Conservation (phyloP, 1,284 basidiomycete genomes). For the Abortiporus biennis region DNA sequence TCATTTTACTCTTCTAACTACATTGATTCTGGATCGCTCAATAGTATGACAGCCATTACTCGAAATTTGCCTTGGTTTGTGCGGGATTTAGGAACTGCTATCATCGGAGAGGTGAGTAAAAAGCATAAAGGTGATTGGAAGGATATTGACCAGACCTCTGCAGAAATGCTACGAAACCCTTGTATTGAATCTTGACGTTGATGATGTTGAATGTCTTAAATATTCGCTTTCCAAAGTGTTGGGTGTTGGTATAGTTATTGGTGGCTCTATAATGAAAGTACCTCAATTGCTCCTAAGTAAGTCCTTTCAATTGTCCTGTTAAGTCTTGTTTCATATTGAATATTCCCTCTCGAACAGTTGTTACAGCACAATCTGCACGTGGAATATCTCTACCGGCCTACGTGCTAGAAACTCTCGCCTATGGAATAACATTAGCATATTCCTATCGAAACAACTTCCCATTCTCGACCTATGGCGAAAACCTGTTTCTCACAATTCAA, state of each 20-base stretch:
- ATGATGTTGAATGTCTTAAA: slow-evolving; percentile 83
- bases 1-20: not conserved
- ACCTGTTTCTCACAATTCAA: slow-evolving; percentile 82
- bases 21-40: not conserved
- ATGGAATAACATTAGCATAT: slow-evolving; percentile 86
- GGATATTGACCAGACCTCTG: slow-evolving; percentile 6
- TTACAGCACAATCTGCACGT: slow-evolving; percentile 65
- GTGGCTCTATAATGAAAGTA: slow-evolving; percentile 93
- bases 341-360: slow-evolving; percentile 31
- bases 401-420: slow-evolving; percentile 80
- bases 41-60: slow-evolving; percentile 60
- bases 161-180: slow-evolving; percentile 90
- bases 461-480: slow-evolving; percentile 95
- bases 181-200: slow-evolving; percentile 84
- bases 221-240: slow-evolving; percentile 90
- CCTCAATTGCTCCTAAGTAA: slow-evolving; percentile 79
- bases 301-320: slow-evolving; percentile 24
- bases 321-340: slow-evolving; percentile 2
- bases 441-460: slow-evolving; percentile 80
- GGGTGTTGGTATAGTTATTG: slow-evolving; percentile 89
- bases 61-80: slow-evolving; percentile 78
- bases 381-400: slow-evolving; percentile 82
- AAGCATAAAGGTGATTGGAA: not conserved
- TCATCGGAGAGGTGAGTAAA: slow-evolving; percentile 73
- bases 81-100: slow-evolving; percentile 70